Evolutionary conservation across 257 asterid genomes (phyloP).

Genomic region (Lithospermum erythrorhizon): DNA sequence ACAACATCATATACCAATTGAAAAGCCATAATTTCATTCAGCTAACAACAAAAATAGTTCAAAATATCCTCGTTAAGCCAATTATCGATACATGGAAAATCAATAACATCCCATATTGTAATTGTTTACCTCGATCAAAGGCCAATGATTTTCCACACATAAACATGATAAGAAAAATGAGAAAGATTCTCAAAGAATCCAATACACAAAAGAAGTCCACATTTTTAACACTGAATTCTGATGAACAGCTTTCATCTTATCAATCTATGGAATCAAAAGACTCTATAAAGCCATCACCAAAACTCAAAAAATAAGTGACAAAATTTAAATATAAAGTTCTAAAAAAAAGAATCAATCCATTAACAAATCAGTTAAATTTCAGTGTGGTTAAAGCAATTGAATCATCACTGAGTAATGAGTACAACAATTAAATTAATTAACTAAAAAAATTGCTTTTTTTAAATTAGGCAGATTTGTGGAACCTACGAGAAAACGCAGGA

Average conservation of each 20-base stretch:
- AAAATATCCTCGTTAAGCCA: too few species aligned
- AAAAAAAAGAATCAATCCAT: not conserved
- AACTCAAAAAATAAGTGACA: not conserved
- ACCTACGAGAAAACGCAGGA: too few species aligned
- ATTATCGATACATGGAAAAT: too few species aligned
- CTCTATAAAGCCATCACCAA: not conserved
- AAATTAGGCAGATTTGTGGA: too few species aligned
- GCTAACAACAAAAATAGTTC: too few species aligned
- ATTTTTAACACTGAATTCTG: not conserved
- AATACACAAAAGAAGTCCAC: not conserved
- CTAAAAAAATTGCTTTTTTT: too few species aligned
- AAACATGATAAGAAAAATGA: not conserved
- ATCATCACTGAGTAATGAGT: not conserved
- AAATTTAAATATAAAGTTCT: too few species aligned
- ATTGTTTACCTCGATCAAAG: too few species aligned
- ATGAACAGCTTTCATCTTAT: not conserved
- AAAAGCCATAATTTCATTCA: too few species aligned
- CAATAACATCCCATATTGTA: too few species aligned
- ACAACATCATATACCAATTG: too few species aligned
- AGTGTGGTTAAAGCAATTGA: not conserved
- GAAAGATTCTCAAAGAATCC: not conserved
- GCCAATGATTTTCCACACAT: not conserved
- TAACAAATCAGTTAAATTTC: not conserved
- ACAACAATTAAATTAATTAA: too few species aligned
- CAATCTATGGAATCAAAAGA: not conserved